Percentiles rank a stretch among this genome's conserved stretches.
These are phyloP conservation scores for Diaporthe vexans DNA, from an alignment of 2,329 filamentous ascomycete species.

Conservation along the genomic window DNA sequence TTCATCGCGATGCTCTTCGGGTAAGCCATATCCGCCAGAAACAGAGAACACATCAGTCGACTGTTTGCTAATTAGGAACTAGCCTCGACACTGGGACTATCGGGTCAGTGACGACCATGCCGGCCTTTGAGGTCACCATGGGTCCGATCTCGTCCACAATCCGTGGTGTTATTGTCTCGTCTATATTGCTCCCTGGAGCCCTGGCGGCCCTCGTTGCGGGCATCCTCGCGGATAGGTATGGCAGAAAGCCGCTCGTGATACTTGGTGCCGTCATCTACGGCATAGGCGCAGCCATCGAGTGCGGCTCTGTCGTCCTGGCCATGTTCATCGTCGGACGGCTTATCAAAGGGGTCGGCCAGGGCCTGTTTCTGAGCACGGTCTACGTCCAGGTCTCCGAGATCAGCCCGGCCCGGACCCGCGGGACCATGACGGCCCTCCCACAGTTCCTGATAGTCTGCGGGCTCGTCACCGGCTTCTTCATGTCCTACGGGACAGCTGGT, in stretches of 20 bases:
- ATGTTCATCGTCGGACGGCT: conserved; percentile 69
- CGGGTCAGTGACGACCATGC: conserved; percentile 72
- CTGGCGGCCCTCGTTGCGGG: conserved; percentile 72
- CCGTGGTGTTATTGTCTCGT: conserved; percentile 72
- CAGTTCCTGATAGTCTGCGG: conserved; percentile 68
- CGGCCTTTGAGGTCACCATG: conserved; percentile 62
- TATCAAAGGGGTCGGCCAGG: conserved; percentile 70
- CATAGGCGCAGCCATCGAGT: conserved; percentile 62
- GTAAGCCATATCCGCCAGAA: conserved; percentile 15
- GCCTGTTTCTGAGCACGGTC: conserved; percentile 67
- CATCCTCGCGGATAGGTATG: conserved; percentile 66
- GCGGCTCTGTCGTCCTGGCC: conserved; percentile 53
- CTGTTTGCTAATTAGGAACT: not conserved
- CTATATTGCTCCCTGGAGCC: conserved; percentile 71
- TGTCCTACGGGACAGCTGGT: conserved; percentile 68
- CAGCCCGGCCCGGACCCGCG: conserved; percentile 64
- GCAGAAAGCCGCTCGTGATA: conserved; percentile 65
- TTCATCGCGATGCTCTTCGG: conserved; percentile 44
- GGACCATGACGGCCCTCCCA: conserved; percentile 64
- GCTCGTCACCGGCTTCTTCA: conserved; percentile 70
- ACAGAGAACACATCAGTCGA: too few species aligned
- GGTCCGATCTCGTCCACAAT: conserved; percentile 67
- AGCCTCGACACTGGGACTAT: conserved; percentile 64
- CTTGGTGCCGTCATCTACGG: conserved; percentile 67
- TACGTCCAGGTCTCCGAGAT: conserved; percentile 67